These are phyloP conservation scores for Sapria himalayana DNA, from an alignment of 345 rosid species.

Conservation along the genomic window DNA sequence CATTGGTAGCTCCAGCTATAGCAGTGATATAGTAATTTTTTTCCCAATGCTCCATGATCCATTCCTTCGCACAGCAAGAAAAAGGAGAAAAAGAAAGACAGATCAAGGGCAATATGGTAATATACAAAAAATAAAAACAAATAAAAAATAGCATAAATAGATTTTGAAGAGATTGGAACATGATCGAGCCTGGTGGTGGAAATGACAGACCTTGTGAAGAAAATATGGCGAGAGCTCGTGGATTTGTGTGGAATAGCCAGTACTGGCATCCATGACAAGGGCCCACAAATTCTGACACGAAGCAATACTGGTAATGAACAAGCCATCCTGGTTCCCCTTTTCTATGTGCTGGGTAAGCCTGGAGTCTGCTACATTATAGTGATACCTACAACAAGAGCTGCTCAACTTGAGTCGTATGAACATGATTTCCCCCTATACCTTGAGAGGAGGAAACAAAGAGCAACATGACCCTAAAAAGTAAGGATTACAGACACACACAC, in stretches of 20 bases:
- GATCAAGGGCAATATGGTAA: neutral
- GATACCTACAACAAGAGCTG: constrained; percentile 35
- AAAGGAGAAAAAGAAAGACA: neutral
- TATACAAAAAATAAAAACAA: neutral
- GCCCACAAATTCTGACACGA: constrained; percentile 95
- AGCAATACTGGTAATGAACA: constrained; percentile 76
- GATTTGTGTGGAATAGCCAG: constrained; percentile 73
- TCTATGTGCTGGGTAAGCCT: constrained; percentile 70
- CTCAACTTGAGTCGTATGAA: no score
- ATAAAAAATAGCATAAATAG: no score
- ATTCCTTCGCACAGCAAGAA: constrained; percentile 33
- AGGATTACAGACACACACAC: no score
- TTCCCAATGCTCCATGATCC: constrained; percentile 99
- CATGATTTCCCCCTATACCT: no score
- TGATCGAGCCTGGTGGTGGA: no score
- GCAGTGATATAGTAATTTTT: constrained; percentile 82
- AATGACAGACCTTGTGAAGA: constrained; percentile 84
- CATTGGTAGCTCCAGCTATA: constrained; percentile 78
- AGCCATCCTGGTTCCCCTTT: constrained; percentile 88
- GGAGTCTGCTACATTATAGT: constrained; percentile 72
- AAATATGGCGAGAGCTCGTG: constrained; percentile 66
- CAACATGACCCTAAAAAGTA: no score
- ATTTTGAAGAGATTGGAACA: no score
- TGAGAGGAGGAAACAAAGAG: no score
- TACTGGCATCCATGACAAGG: constrained; percentile 90